Conservation (phyloP, 306 rosid genomes). For the Trichosanthes truncata region DNA sequence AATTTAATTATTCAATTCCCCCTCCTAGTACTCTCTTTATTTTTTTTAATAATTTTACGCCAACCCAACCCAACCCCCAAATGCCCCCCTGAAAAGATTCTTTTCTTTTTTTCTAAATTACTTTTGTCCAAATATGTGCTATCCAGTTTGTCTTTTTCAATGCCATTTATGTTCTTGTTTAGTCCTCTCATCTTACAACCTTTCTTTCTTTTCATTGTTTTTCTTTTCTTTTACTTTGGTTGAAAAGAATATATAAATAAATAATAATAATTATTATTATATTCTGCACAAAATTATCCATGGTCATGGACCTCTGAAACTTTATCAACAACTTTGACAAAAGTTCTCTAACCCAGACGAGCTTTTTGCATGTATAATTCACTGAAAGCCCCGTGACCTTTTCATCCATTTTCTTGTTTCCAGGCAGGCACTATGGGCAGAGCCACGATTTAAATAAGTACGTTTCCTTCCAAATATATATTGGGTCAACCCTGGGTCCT, state of each 20-base stretch:
- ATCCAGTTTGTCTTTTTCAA: not conserved
- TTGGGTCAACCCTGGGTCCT: not conserved
- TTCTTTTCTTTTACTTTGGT: not conserved
- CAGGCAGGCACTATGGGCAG: not conserved
- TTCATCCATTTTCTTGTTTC: not conserved
- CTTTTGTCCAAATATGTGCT: not conserved
- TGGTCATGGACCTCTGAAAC: not conserved
- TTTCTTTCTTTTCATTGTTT: not conserved
- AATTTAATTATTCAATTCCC: not conserved
- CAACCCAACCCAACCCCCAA: too few species aligned
- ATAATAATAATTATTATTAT: not conserved
- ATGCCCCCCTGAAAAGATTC: not conserved
- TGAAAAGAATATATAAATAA: not conserved
- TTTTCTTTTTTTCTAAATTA: not conserved
- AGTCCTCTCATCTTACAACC: not conserved
- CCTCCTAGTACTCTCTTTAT: too few species aligned
- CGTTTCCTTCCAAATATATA: not conserved
- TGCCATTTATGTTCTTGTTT: not conserved
- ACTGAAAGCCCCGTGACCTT: conserved; percentile 1
- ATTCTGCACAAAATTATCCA: not conserved
- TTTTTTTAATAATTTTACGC: too few species aligned
- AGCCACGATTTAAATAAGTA: not conserved
- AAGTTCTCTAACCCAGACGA: not conserved
- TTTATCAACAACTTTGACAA: not conserved
- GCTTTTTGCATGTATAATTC: not conserved